Percentiles rank a stretch among this genome's conserved stretches.
Conservation (phyloP, 768 basidiomycete species). For the Lactifluus volemus region DNA sequence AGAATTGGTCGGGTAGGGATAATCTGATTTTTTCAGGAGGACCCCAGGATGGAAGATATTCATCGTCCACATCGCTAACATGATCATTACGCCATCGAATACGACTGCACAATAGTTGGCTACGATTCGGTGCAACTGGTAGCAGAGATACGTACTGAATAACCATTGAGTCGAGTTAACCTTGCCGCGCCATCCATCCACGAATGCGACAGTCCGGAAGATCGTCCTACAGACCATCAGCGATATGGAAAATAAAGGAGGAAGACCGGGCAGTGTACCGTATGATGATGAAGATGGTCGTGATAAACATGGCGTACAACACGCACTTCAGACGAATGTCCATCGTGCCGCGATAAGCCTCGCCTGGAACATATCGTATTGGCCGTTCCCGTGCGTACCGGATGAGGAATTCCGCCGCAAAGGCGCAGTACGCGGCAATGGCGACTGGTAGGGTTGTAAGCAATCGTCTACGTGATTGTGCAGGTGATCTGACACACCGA, state of each 20-base stretch:
- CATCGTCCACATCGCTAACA: too few relatives aligned
- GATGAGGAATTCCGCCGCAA: too few relatives aligned
- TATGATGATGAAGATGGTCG: slow-evolving; percentile 16
- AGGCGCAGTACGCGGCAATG: background rate
- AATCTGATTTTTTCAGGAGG: background rate
- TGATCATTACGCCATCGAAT: too few relatives aligned
- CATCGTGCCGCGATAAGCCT: background rate
- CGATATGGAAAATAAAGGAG: background rate
- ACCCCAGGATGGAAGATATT: too few relatives aligned
- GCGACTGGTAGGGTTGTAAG: slow-evolving; percentile 1
- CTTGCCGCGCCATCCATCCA: slow-evolving; percentile 9
- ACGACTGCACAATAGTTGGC: too few relatives aligned
- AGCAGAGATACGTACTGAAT: slow-evolving; percentile 1
- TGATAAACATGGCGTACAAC: slow-evolving; percentile 3
- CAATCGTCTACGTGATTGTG: background rate
- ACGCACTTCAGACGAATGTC: slow-evolving; percentile 3
- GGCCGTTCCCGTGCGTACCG: too few relatives aligned
- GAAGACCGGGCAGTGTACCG: background rate
- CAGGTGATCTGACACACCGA: background rate
- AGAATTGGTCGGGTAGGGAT: background rate
- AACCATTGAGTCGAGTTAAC: slow-evolving; percentile 8
- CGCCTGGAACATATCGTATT: background rate
- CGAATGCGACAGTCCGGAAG: slow-evolving; percentile 13
- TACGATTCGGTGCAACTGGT: too few relatives aligned
- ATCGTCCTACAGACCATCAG: background rate